Base-by-base conservation (phyloP, 148 eudicot genomes). In the Nyssa sinensis region DNA sequence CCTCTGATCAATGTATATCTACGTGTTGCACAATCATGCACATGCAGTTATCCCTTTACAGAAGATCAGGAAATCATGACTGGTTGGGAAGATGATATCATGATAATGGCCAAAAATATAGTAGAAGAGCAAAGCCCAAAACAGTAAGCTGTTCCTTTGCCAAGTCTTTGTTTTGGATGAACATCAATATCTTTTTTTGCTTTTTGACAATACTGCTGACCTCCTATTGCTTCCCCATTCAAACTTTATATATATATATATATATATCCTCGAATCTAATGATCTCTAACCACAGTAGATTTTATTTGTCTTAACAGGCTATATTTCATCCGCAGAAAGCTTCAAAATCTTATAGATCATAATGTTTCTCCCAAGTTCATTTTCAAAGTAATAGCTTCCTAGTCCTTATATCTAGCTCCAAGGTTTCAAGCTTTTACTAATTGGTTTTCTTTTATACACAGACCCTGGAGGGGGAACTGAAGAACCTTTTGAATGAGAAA, bases 71-170 rank as follows among this genome's bases (percentile, higher is more conserved):
- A 25, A 27, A 77, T 85, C 69, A 37, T 76, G 78, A 85, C 81
- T n/a, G 85, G 88, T 23, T 85, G 88, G 88, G 88, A 85, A 77
- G 88, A 77, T 51, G 78, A 77, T 69, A 82, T 85, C 31, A 81
- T 76, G 27, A 82, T 68, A 19, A 75, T 85, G 21, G 88, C 85
- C 24, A 82, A 32, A 69, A 82, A 70, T 55, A 75, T 85, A 63
- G 66, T 79, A 39, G 74, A 79, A 70, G 85, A 85, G 71, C 88
- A 85, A 70, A 81, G 83, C 81, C 88, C 85, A 31, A 85, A 68
- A 74, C 88, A 85, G 88, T 85, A 71, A 69, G 87, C 74, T 8
- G 35, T 14, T 70, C 19, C 39, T 27, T 12, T 35, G 47, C 28
- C 29, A 71, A n/a, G 4, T 72, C 24, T 55, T 16, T 55, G 44